Evolutionary conservation across 176 grass and related monocot genomes (phyloP).

Genomic region (Panicum miliaceum): DNA sequence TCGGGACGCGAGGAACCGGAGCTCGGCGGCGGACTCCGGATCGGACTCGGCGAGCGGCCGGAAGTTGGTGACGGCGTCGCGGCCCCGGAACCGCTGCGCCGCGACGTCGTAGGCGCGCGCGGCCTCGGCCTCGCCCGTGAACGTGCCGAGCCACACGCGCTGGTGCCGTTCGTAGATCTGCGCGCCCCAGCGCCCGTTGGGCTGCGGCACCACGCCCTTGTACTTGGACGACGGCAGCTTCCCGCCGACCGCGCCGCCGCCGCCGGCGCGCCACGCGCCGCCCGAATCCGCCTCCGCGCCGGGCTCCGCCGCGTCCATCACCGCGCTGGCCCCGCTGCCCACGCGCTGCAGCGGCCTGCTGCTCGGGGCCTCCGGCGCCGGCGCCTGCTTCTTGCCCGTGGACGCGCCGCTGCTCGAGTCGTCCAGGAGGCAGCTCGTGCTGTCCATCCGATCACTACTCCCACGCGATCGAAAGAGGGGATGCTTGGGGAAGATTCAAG

Average conservation of each 20-base stretch:
- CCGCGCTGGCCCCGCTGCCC: slow-evolving; percentile 55
- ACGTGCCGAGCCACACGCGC: slow-evolving; percentile 98
- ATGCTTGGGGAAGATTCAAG: background rate
- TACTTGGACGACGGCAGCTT: slow-evolving; percentile 82
- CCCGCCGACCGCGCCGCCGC: background rate
- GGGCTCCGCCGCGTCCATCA: slow-evolving; percentile 58
- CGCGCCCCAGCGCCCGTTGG: slow-evolving; percentile 95
- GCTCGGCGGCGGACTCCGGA: slow-evolving; percentile 46
- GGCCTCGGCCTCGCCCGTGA: slow-evolving; percentile 71
- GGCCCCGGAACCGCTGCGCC: slow-evolving; percentile 89
- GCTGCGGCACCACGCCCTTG: slow-evolving; percentile 98
- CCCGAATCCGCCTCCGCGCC: slow-evolving; percentile 50
- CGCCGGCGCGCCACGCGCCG: background rate
- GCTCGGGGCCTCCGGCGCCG: background rate
- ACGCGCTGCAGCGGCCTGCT: slow-evolving; percentile 50
- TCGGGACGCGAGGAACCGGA: slow-evolving; percentile 68
- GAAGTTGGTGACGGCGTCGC: slow-evolving; percentile 95
- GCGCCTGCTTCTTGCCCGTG: slow-evolving; percentile 54
- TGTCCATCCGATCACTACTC: slow-evolving; percentile 53
- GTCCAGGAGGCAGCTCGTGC: slow-evolving; percentile 56
- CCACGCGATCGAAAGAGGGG: background rate
- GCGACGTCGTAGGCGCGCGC: slow-evolving; percentile 88
- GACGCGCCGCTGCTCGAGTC: slow-evolving; percentile 62
- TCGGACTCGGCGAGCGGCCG: slow-evolving; percentile 61
- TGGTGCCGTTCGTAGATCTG: slow-evolving; percentile 99